Conservation (phyloP, 192 early-diverging fungal genomes). For the Funneliformis mosseae region DNA sequence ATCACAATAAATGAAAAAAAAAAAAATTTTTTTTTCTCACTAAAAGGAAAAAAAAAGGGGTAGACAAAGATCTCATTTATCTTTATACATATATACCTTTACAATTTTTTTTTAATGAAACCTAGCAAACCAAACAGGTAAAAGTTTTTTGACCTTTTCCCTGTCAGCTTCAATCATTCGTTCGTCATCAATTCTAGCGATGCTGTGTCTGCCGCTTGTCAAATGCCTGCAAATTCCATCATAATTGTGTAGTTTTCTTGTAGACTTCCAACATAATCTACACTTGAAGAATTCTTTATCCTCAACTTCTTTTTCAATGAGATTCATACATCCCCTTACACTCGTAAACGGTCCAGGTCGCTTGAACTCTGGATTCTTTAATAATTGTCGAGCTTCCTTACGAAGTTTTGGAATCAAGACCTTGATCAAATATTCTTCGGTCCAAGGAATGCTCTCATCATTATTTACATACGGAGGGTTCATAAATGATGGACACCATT, state of each 20-base stretch:
- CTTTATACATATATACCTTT: no score
- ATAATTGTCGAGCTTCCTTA: constrained; percentile 2
- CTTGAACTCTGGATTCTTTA: background rate
- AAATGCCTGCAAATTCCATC: constrained; percentile 6
- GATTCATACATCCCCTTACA: background rate
- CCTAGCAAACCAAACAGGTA: background rate
- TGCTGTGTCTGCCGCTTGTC: background rate
- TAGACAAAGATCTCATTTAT: no score
- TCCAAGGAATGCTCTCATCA: constrained; percentile 12
- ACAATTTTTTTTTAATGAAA: background rate
- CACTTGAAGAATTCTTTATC: background rate
- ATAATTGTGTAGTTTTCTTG: background rate
- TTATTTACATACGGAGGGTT: constrained; percentile 27
- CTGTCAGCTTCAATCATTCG: constrained; percentile 4
- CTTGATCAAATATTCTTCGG: background rate
- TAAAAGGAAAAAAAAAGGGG: no score
- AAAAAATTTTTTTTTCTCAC: no score
- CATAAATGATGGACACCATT: constrained; percentile 10
- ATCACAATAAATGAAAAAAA: no score
- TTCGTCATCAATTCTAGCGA: background rate
- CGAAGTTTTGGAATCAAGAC: constrained; percentile 12
- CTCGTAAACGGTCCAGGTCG: background rate
- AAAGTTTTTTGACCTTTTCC: constrained; percentile 1
- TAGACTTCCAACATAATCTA: background rate
- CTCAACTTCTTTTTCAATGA: background rate